Evolutionary conservation across 176 grass and related monocot species (phyloP), one percentile per base, ranked within the genome.

Genomic region (Stipa capillata): DNA sequence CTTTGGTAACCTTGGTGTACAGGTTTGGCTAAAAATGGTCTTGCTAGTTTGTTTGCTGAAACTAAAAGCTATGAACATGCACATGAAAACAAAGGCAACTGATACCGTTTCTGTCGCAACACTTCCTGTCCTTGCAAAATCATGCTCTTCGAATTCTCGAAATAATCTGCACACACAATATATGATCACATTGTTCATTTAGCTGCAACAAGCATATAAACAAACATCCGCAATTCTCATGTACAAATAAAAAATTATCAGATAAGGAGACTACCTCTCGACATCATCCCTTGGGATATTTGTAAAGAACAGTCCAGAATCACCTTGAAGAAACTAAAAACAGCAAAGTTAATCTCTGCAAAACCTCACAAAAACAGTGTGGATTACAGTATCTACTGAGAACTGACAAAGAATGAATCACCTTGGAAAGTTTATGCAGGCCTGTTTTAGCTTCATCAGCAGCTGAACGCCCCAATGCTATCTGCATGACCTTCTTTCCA

Each of bases 381-480:
- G n/a, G n/a, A n/a, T n/a, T n/a, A n/a, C n/a, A n/a, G 43, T 49
- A 49, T 29, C 2, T 33, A 47, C 17, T 7, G 5, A 61, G 18
- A 21, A 32, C 78, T 32, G 31, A 20, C 11, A 58, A 65, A 48
- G n/a, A 33, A 40, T 40, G 0, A 83, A 9, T 29, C 61, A 90
- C 93, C 70, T 90, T 96, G 68, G 93, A 86, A 60, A 96, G 93
- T 14, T 92, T 92, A 73, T 88, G 72, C n/a, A n/a, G n/a, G n/a
- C n/a, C n/a, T n/a, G n/a, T n/a, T n/a, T n/a, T n/a, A n/a, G n/a
- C n/a, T n/a, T n/a, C n/a, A n/a, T n/a, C n/a, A n/a, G n/a, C n/a
- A n/a, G n/a, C n/a, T n/a, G n/a, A n/a, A n/a, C n/a, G n/a, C n/a
- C n/a, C n/a, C n/a, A n/a, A n/a, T n/a, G n/a, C n/a, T n/a, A n/a